Percentiles rank a stretch among this genome's conserved stretches.
Evolutionary conservation across 306 rosid genomes (phyloP).

Genomic region (Mimosa bimucronata): DNA sequence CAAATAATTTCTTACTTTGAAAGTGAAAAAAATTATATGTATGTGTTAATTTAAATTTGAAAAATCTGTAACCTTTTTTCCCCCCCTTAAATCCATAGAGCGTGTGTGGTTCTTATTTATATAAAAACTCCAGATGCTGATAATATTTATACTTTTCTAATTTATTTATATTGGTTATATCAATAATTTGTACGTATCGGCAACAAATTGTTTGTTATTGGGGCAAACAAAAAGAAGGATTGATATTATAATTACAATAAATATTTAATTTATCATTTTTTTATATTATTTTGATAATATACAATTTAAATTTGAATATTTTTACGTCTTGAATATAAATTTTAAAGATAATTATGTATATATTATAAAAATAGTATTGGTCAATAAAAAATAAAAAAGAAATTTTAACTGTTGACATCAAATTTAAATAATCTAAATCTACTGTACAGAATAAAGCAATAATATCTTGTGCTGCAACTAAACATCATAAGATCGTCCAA

Average conservation of each 20-base stretch:
- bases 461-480: background rate
- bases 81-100: background rate
- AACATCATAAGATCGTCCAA: background rate
- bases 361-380: background rate
- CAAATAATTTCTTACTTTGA: background rate
- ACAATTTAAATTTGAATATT: no score
- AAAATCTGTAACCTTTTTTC: background rate
- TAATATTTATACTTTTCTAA: no score
- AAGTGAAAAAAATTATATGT: background rate
- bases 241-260: background rate
- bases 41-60: background rate
- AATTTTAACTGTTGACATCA: background rate
- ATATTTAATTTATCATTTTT: no score
- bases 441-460: background rate
- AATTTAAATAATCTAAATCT: background rate
- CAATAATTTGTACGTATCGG: background rate
- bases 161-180: background rate
- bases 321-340: background rate
- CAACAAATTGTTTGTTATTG: background rate
- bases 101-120: background rate
- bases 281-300: no score
- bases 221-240: background rate
- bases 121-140: background rate
- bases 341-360: background rate
- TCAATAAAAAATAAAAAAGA: background rate